Conservation (phyloP, 2,329 filamentous ascomycete genomes). For the Furcasterigmium furcatum region DNA sequence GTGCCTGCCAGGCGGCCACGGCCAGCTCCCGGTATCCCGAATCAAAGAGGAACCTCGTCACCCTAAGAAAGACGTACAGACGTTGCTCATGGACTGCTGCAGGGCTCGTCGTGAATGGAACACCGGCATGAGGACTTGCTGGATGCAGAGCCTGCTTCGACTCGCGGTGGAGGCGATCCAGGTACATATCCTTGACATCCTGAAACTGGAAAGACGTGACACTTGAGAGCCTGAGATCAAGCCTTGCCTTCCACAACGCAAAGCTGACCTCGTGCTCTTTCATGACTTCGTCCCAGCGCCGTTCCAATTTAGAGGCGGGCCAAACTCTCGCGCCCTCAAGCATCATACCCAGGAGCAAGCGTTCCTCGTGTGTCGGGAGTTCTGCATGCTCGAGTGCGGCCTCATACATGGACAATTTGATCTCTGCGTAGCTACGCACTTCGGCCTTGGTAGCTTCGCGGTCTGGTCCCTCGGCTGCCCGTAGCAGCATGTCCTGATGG, state of each 20-base stretch:
- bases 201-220: conserved; percentile 68
- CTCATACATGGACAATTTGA: conserved; percentile 77
- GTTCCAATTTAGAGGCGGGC: conserved; percentile 31
- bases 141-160: conserved; percentile 6
- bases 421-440: conserved; percentile 66
- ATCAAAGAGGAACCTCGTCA: conserved; percentile 72
- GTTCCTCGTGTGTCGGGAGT: conserved; percentile 46
- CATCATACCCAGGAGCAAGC: conserved; percentile 67
- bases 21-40: conserved; percentile 77
- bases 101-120: neutral
- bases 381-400: conserved; percentile 63
- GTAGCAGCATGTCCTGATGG: conserved; percentile 70
- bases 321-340: conserved; percentile 72
- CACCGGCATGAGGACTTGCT: conserved; percentile 4
- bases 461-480: conserved; percentile 38
- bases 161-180: conserved; percentile 40
- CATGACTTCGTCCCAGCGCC: conserved; percentile 33
- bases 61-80: conserved; percentile 70
- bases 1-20: conserved; percentile 77
- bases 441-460: conserved; percentile 55
- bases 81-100: conserved; percentile 34
- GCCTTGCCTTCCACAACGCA: conserved; percentile 67
- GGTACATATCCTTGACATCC: conserved; percentile 55
- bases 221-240: conserved; percentile 70
- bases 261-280: conserved; percentile 54